Percentiles rank a stretch among this genome's conserved stretches.
phyloP scores from a whole-genome alignment of 2,329 filamentous ascomycete species.

The Verticillium dahliae region DNA sequence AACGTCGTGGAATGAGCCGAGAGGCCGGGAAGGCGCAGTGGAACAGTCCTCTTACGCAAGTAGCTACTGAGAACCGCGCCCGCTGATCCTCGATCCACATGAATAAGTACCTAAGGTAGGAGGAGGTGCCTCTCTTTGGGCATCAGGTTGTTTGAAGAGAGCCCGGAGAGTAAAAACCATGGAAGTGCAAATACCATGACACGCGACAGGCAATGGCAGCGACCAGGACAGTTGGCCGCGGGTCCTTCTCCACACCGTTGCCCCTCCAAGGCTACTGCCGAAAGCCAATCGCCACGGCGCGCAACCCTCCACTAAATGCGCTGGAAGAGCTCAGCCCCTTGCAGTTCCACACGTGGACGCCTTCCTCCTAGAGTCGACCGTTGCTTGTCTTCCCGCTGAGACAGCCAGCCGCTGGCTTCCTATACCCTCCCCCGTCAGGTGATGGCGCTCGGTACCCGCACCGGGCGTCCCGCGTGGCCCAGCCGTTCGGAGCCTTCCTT shows the following conservation, averaged over 20 bases:
- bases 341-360: neutral
- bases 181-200: neutral
- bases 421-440: neutral
- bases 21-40: too few species aligned
- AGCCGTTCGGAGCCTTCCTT: neutral
- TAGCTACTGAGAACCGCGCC: too few species aligned
- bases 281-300: neutral
- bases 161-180: neutral
- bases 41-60: too few species aligned
- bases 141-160: neutral
- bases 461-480: neutral
- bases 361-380: neutral
- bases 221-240: neutral
- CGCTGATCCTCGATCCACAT: neutral
- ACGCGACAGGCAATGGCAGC: neutral
- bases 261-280: neutral
- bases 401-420: neutral
- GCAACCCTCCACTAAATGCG: neutral
- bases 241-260: neutral
- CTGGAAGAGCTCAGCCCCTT: neutral
- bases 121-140: neutral
- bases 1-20: too few species aligned
- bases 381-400: neutral
- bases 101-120: neutral
- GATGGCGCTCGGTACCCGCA: neutral